phyloP scores from a whole-genome alignment of 495 filamentous ascomycete genomes.

The Talaromyces stipitatus region DNA sequence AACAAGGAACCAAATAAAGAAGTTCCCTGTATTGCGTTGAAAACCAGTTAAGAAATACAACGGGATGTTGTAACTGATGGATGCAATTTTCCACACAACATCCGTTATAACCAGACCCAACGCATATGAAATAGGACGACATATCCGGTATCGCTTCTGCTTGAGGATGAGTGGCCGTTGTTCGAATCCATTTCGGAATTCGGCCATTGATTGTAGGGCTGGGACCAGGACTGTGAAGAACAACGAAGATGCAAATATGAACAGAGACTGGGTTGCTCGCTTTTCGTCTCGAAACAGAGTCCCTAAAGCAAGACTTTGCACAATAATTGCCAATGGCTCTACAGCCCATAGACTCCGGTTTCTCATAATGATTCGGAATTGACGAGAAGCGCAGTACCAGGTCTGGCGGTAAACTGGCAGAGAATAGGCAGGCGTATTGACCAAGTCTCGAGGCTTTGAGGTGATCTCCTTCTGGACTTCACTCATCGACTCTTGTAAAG shows the following conservation, averaged over 20 bases:
- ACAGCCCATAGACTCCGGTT: conserved; percentile 14
- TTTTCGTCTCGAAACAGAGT: conserved; percentile 20
- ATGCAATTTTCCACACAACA: conserved; percentile 11
- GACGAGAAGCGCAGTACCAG: conserved; percentile 46
- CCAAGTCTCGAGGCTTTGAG: neutral
- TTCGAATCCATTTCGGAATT: conserved; percentile 11
- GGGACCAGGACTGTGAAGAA: conserved; percentile 8
- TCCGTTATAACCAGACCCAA: conserved; percentile 9
- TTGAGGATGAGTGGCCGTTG: conserved; percentile 13
- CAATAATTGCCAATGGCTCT: conserved; percentile 13
- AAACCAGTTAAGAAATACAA: conserved; percentile 74
- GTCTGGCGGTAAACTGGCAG: conserved; percentile 49
- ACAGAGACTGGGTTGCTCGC: neutral
- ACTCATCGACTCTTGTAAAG: conserved; percentile 21
- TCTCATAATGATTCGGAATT: conserved; percentile 20
- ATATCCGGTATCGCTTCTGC: conserved; percentile 10
- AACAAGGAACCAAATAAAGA: conserved; percentile 71
- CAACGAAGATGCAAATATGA: conserved; percentile 1
- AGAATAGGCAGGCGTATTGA: conserved; percentile 19
- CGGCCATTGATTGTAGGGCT: conserved; percentile 10
- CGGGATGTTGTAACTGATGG: conserved; percentile 6
- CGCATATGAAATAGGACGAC: conserved; percentile 10
- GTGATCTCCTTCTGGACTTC: neutral
- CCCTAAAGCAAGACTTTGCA: conserved; percentile 17
- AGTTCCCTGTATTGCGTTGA: conserved; percentile 59